A percentile compares a stretch with the other conserved stretches of the same genome.
Evolutionary conservation across 1,139 yeast genomes (phyloP).

Genomic region (Saccharomyces hybrid): DNA sequence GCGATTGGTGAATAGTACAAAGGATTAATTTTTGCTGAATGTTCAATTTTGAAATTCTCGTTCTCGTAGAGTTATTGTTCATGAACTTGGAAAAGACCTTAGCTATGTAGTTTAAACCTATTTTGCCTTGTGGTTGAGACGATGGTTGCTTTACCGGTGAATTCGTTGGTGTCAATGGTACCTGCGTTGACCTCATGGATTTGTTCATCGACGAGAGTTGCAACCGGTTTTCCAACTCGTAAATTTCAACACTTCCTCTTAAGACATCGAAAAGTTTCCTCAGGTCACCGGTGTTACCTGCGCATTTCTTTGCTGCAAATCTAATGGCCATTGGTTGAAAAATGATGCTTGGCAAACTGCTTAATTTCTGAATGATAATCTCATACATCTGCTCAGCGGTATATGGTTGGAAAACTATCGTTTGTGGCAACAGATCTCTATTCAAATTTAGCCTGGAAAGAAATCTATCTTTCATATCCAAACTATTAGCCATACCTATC

Average conservation of each 20-base stretch:
- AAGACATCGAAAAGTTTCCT: conserved; percentile 90
- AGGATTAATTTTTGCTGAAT: conserved; percentile 73
- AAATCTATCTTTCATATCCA: conserved; percentile 82
- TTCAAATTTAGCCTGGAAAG: conserved; percentile 64
- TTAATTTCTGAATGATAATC: conserved; percentile 48
- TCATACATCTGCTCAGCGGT: conserved; percentile 64
- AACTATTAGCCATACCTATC: conserved; percentile 86
- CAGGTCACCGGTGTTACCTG: conserved; percentile 85
- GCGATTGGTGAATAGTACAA: conserved; percentile 51
- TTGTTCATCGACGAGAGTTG: conserved; percentile 6
- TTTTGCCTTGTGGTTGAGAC: conserved; percentile 39
- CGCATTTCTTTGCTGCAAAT: conserved; percentile 77
- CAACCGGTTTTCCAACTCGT: conserved; percentile 38
- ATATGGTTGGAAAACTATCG: conserved; percentile 79
- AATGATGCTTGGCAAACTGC: conserved; percentile 32
- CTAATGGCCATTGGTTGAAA: conserved; percentile 78
- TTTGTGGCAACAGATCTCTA: conserved; percentile 59
- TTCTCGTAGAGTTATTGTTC: conserved; percentile 39
- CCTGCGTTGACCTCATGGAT: conserved; percentile 31
- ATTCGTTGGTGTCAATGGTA: not conserved
- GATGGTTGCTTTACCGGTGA: not conserved
- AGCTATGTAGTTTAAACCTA: conserved; percentile 70
- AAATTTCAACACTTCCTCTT: conserved; percentile 65
- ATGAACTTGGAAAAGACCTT: conserved; percentile 57
- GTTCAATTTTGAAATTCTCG: conserved; percentile 51